A percentile compares a stretch with the other conserved stretches of the same genome.
These are phyloP conservation scores for Fomitiporia mediterranea DNA, from an alignment of 1,284 basidiomycete genomes.

Conservation along the genomic window DNA sequence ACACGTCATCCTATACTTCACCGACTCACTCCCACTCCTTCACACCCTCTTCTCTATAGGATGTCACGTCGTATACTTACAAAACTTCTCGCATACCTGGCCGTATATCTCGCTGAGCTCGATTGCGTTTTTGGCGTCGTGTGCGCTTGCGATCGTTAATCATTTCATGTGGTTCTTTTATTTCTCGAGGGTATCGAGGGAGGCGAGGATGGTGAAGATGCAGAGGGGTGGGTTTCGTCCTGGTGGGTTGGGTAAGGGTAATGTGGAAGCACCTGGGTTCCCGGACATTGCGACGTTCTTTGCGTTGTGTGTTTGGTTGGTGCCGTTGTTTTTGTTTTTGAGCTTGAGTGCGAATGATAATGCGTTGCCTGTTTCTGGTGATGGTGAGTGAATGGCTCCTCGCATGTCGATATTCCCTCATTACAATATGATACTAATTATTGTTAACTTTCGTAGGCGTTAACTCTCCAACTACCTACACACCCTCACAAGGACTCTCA, in stretches of 20 bases:
- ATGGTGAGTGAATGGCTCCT: slow-evolving; percentile 22
- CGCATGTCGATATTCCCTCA: neutral
- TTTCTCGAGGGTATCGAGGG: slow-evolving; percentile 68
- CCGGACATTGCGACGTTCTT: slow-evolving; percentile 92
- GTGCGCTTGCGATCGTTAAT: slow-evolving; percentile 76
- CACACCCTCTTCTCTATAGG: slow-evolving; percentile 74
- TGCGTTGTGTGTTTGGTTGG: slow-evolving; percentile 88
- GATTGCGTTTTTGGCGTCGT: slow-evolving; percentile 76
- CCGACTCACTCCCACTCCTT: slow-evolving; percentile 73
- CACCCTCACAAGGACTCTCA: slow-evolving; percentile 28
- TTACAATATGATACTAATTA: neutral
- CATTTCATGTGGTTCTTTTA: slow-evolving; percentile 96
- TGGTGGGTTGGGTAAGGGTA: slow-evolving; percentile 14
- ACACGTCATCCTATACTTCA: slow-evolving; percentile 73
- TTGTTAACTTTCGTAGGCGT: slow-evolving; percentile 37
- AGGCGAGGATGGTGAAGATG: slow-evolving; percentile 30
- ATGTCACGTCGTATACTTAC: slow-evolving; percentile 84
- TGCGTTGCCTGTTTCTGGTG: slow-evolving; percentile 62
- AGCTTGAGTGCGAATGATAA: slow-evolving; percentile 95
- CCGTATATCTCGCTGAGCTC: slow-evolving; percentile 88
- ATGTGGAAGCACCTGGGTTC: slow-evolving; percentile 54
- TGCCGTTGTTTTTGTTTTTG: slow-evolving; percentile 86
- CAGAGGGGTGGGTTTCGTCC: neutral
- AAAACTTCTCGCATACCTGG: slow-evolving; percentile 87
- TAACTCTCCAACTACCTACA: slow-evolving; percentile 23